Percentiles rank a stretch among this genome's conserved stretches.
Evolutionary conservation across 75 land plant species (phyloP).

Genomic region (Cupressus sempervirens): DNA sequence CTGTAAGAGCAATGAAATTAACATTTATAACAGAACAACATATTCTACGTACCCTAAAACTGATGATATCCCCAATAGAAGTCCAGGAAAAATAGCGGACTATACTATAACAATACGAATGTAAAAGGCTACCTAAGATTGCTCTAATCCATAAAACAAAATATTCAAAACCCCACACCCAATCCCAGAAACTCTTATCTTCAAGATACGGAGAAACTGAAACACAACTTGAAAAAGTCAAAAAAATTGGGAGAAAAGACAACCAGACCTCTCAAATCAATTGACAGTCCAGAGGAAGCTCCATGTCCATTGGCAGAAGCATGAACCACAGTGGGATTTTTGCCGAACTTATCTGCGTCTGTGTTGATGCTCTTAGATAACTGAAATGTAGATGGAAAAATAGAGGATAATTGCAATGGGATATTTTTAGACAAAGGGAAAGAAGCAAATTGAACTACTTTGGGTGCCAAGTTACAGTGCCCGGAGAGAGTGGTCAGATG

Average conservation of each 20-base stretch:
- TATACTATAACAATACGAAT: not conserved
- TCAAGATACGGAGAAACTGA: not conserved
- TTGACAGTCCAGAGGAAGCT: constrained; percentile 31
- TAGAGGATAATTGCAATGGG: constrained; percentile 19
- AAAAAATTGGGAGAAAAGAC: not conserved
- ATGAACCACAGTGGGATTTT: constrained; percentile 24
- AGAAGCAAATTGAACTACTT: constrained; percentile 13
- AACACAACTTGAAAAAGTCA: not conserved
- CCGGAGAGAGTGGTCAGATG: constrained; percentile 12
- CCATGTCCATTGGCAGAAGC: constrained; percentile 30
- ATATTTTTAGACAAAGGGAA: not conserved
- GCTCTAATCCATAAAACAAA: not conserved
- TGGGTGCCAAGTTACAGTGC: not conserved
- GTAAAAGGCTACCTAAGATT: not conserved
- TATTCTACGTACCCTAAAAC: not conserved
- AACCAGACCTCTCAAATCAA: constrained; percentile 60
- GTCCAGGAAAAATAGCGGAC: not conserved
- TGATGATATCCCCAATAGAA: not conserved
- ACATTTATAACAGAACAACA: not conserved
- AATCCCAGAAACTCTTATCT: not conserved
- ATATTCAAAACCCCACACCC: not conserved
- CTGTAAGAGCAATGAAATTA: not conserved
- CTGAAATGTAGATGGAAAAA: constrained; percentile 16
- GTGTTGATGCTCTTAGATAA: constrained; percentile 10
- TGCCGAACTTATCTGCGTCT: constrained; percentile 14